Percentiles rank a stretch among this genome's conserved stretches.
Conservation (phyloP, 305 asterid genomes). For the Solanum hybrid region DNA sequence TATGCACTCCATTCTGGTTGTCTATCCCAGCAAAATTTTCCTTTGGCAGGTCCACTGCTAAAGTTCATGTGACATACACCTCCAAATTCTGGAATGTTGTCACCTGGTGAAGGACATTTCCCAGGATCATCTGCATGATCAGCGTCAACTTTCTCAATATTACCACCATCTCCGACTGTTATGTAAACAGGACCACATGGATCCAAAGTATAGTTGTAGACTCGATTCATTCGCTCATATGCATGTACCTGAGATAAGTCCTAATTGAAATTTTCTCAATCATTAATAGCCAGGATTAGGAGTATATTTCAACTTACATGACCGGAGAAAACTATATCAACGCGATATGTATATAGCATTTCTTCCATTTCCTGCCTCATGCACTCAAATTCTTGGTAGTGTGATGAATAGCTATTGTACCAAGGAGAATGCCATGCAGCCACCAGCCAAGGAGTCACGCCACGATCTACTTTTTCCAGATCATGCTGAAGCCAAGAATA, state of each 20-base stretch:
- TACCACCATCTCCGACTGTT: constrained; percentile 87
- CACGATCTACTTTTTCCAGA: constrained; percentile 41
- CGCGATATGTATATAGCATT: constrained; percentile 41
- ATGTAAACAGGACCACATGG: constrained; percentile 72
- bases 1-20: constrained; percentile 94
- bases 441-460: constrained; percentile 65
- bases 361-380: constrained; percentile 80
- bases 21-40: constrained; percentile 72
- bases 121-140: constrained; percentile 80
- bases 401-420: constrained; percentile 84
- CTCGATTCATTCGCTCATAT: constrained; percentile 76
- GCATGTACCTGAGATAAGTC: constrained; percentile 60
- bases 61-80: constrained; percentile 53
- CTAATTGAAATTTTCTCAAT: not conserved
- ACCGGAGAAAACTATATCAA: constrained; percentile 71
- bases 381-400: constrained; percentile 84
- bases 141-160: constrained; percentile 63
- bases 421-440: constrained; percentile 86
- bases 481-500: constrained; percentile 64
- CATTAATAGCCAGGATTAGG: not conserved
- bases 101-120: constrained; percentile 56
- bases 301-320: constrained; percentile 44
- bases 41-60: constrained; percentile 62
- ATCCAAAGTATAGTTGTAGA: constrained; percentile 61
- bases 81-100: constrained; percentile 58